These are phyloP conservation scores for Senna tora DNA, from an alignment of 306 rosid species.

Conservation along the genomic window DNA sequence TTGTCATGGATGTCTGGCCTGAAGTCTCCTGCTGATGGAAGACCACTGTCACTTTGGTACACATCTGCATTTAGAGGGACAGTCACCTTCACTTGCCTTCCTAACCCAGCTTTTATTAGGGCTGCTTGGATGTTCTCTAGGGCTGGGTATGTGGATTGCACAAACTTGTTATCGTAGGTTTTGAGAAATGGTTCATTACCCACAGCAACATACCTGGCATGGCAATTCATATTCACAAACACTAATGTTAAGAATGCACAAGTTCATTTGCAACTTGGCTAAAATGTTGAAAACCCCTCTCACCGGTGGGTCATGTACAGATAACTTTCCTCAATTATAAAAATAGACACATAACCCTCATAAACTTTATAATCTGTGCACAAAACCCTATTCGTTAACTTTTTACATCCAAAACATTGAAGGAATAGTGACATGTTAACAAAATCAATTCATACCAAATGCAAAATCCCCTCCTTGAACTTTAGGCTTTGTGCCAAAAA, in stretches of 20 bases:
- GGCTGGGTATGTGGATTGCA: constrained; percentile 72
- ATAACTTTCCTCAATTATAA: too few relatives aligned
- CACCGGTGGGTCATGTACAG: too few relatives aligned
- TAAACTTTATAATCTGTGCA: too few relatives aligned
- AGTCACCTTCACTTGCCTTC: constrained; percentile 83
- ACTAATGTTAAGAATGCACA: not conserved
- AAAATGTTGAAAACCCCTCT: too few relatives aligned
- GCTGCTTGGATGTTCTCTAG: constrained; percentile 94
- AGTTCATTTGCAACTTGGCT: constrained; percentile 26
- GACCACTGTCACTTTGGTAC: constrained; percentile 62
- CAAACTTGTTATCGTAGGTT: constrained; percentile 67
- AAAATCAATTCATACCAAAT: too few relatives aligned
- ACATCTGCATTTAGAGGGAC: constrained; percentile 93
- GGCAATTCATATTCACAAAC: not conserved
- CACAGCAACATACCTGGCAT: constrained; percentile 74
- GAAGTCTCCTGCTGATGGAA: constrained; percentile 89
- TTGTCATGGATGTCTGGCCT: constrained; percentile 69
- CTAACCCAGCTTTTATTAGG: constrained; percentile 83
- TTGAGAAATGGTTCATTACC: constrained; percentile 92
- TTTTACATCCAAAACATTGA: too few relatives aligned
- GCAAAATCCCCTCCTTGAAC: too few relatives aligned
- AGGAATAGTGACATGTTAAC: too few relatives aligned
- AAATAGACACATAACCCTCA: too few relatives aligned
- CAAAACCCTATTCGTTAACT: too few relatives aligned
- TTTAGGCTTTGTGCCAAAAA: too few relatives aligned